Percentiles rank a stretch among this genome's conserved stretches.
phyloP scores from a whole-genome alignment of 345 rosid genomes.

The Dimocarpus longan region DNA sequence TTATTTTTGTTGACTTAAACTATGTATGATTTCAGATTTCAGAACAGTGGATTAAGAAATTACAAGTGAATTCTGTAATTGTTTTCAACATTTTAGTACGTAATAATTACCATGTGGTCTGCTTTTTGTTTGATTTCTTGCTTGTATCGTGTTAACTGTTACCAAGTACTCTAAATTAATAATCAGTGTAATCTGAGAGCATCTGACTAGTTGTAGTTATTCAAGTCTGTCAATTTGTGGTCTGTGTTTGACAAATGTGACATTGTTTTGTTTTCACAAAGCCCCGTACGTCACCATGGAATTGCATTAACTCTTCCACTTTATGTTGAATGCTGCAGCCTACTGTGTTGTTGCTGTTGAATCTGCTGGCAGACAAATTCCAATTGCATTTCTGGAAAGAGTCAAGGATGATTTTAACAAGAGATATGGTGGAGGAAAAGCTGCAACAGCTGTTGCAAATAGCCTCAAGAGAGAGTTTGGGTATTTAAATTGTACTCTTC shows the following conservation, averaged over 20 bases:
- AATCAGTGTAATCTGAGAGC: not conserved
- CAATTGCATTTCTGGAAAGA: constrained; percentile 89
- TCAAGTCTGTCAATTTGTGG: not conserved
- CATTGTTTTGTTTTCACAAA: not conserved
- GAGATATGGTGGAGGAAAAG: constrained; percentile 91
- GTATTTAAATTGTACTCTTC: constrained; percentile 28
- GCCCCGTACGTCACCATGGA: not conserved
- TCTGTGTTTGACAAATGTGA: not conserved
- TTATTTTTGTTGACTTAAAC: not conserved
- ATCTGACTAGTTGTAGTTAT: not conserved
- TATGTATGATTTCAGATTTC: not conserved
- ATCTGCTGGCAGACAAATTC: constrained; percentile 84
- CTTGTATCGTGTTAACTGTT: not conserved
- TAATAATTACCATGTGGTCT: not conserved
- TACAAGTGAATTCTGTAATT: not conserved
- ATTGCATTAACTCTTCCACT: constrained; percentile 12
- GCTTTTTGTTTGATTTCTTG: not conserved
- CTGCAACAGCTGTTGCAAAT: constrained; percentile 73
- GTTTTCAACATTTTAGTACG: not conserved
- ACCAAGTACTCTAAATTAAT: not conserved
- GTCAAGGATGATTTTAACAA: constrained; percentile 88
- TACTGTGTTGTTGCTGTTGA: constrained; percentile 94
- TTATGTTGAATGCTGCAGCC: constrained; percentile 50
- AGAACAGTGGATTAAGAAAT: not conserved
- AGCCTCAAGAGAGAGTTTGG: constrained; percentile 83